Evolutionary conservation across 2,329 filamentous ascomycete genomes (phyloP).

Genomic region (Phaeosphaeriaceae sp.): DNA sequence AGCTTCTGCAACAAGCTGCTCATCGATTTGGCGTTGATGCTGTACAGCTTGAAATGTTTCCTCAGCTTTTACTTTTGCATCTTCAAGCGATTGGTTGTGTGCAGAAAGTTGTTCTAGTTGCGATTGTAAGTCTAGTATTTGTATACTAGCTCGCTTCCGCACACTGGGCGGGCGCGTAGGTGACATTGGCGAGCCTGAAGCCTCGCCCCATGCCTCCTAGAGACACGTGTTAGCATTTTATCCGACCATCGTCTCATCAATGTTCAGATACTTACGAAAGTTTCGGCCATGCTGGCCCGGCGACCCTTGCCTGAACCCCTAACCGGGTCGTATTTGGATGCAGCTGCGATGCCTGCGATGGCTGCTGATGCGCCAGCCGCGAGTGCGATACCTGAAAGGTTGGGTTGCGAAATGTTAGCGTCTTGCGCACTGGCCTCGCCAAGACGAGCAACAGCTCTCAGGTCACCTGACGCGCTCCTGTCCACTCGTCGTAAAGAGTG

Average conservation of each 20-base stretch:
- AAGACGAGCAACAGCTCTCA: conserved; percentile 71
- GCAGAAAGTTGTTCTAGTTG: conserved; percentile 82
- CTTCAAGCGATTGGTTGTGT: conserved; percentile 81
- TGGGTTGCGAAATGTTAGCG: conserved; percentile 42
- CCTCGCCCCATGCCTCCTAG: conserved; percentile 93
- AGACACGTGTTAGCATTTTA: conserved; percentile 33
- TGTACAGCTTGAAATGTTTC: conserved; percentile 64
- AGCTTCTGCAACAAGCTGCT: conserved; percentile 56
- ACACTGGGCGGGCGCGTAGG: conserved; percentile 94
- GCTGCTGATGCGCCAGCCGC: conserved; percentile 45
- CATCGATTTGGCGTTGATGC: conserved; percentile 60
- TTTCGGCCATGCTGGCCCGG: conserved; percentile 82
- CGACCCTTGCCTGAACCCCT: conserved; percentile 88
- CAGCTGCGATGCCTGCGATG: conserved; percentile 55
- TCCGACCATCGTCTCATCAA: conserved; percentile 11
- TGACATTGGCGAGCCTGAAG: conserved; percentile 86
- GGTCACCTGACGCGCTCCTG: conserved; percentile 74
- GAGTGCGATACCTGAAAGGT: conserved; percentile 39
- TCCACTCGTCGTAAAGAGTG: conserved; percentile 75
- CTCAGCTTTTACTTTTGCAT: conserved; percentile 74
- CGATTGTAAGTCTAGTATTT: conserved; percentile 85
- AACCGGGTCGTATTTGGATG: conserved; percentile 72
- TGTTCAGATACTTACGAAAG: conserved; percentile 75
- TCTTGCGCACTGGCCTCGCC: conserved; percentile 52
- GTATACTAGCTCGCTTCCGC: conserved; percentile 96